Percentiles rank a stretch among this genome's conserved stretches.
Conservation (phyloP, 2,329 filamentous ascomycete genomes). For the Cytospora leucostoma region DNA sequence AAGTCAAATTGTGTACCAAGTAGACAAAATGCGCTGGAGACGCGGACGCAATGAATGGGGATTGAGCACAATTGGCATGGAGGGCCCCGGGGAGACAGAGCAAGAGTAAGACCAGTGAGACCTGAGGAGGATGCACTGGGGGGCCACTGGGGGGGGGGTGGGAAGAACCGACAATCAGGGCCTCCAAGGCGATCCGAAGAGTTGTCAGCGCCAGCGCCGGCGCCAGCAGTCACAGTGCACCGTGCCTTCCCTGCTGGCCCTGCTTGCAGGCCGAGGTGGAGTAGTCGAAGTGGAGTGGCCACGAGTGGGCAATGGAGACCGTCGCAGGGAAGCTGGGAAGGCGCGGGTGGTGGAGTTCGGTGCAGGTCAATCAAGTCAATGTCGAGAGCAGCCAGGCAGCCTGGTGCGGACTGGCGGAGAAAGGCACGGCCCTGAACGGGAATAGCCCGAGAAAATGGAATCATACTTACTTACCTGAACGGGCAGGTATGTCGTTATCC, state of each 20-base stretch:
- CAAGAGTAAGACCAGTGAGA: not conserved
- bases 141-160: not conserved
- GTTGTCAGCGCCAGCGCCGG: slow-evolving; percentile 1
- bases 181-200: not conserved
- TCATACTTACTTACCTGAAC: slow-evolving; percentile 16
- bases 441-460: slow-evolving; percentile 2
- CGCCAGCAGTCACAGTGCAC: slow-evolving; percentile 6
- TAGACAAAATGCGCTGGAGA: slow-evolving; percentile 9
- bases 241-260: slow-evolving; percentile 8
- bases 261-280: not conserved
- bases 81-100: slow-evolving; percentile 8
- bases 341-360: not conserved
- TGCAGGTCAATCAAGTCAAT: not conserved
- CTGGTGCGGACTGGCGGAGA: slow-evolving; percentile 10
- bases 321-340: slow-evolving; percentile 2
- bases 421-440: slow-evolving; percentile 9
- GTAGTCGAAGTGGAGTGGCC: not conserved
- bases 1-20: slow-evolving; percentile 4
- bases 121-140: too few relatives aligned
- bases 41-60: slow-evolving; percentile 16
- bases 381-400: not conserved
- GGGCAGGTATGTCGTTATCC: slow-evolving; percentile 18
- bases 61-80: not conserved
- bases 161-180: not conserved
- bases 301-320: not conserved